Evolutionary conservation across 2,329 filamentous ascomycete genomes (phyloP).

Genomic region (Talaromyces rugulosus): DNA sequence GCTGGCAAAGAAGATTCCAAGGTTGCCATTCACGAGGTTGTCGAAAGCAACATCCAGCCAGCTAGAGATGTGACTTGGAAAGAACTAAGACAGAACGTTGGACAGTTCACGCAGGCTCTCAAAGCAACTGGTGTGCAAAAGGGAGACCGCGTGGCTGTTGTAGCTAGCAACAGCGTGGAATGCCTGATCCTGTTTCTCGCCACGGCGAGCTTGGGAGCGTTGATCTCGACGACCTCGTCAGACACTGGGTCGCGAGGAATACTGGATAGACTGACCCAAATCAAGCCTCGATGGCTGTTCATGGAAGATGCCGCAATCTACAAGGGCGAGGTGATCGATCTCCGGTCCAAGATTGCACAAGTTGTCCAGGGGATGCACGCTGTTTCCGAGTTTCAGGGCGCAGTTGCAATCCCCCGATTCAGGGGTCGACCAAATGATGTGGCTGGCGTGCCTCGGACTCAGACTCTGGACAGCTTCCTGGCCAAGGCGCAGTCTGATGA

Average conservation of each 20-base stretch:
- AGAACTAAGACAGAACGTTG: slow-evolving; percentile 59
- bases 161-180: slow-evolving; percentile 70
- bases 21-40: slow-evolving; percentile 65
- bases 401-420: slow-evolving; percentile 66
- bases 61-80: slow-evolving; percentile 60
- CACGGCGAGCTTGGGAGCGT: slow-evolving; percentile 63
- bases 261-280: slow-evolving; percentile 68
- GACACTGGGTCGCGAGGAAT: slow-evolving; percentile 81
- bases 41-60: slow-evolving; percentile 33
- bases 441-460: slow-evolving; percentile 43
- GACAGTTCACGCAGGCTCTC: slow-evolving; percentile 61
- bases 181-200: slow-evolving; percentile 70
- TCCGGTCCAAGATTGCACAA: slow-evolving; percentile 67
- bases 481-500: slow-evolving; percentile 24
- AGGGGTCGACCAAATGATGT: slow-evolving; percentile 54
- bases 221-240: slow-evolving; percentile 73
- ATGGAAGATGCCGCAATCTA: slow-evolving; percentile 77
- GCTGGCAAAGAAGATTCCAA: slow-evolving; percentile 65
- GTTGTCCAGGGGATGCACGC: slow-evolving; percentile 60
- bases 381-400: slow-evolving; percentile 57
- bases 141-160: slow-evolving; percentile 71
- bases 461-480: slow-evolving; percentile 42
- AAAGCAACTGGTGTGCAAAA: slow-evolving; percentile 60
- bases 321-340: slow-evolving; percentile 69
- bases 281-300: slow-evolving; percentile 75